Conservation (phyloP, 495 filamentous ascomycete genomes). For the Hypomontagnella submonticulosa region DNA sequence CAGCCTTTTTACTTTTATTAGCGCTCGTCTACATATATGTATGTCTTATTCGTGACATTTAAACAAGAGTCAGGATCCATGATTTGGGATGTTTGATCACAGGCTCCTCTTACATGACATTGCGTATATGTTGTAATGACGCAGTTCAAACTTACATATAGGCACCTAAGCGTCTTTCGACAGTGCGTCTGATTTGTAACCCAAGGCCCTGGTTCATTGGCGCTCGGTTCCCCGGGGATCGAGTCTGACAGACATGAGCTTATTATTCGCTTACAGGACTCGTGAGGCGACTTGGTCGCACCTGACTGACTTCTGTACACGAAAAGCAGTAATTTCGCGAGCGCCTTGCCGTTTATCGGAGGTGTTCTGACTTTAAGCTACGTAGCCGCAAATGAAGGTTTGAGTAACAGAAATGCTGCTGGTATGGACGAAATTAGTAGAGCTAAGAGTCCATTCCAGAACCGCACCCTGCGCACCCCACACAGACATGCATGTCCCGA, state of each 20-base stretch:
- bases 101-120: constrained; percentile 8
- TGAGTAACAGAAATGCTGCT: constrained; percentile 38
- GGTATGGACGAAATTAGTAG: constrained; percentile 5
- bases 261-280: constrained; percentile 25
- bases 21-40: neutral
- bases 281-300: constrained; percentile 20
- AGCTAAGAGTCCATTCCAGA: constrained; percentile 39
- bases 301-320: constrained; percentile 27
- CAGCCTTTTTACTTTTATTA: neutral
- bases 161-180: neutral
- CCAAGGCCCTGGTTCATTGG: constrained; percentile 40
- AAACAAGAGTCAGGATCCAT: constrained; percentile 9
- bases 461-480: constrained; percentile 44
- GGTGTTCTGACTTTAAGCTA: constrained; percentile 24
- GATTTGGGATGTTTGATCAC: constrained; percentile 13
- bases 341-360: constrained; percentile 39
- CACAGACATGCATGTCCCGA: constrained; percentile 46
- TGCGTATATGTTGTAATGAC: constrained; percentile 31
- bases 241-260: constrained; percentile 24
- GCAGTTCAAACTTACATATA: constrained; percentile 20
- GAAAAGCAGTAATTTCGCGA: constrained; percentile 14
- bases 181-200: constrained; percentile 27
- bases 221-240: constrained; percentile 26
- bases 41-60: constrained; percentile 1
- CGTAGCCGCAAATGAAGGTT: constrained; percentile 37